Evolutionary conservation across 495 filamentous ascomycete species (phyloP).

Genomic region (Penicillium atrosanguineum): DNA sequence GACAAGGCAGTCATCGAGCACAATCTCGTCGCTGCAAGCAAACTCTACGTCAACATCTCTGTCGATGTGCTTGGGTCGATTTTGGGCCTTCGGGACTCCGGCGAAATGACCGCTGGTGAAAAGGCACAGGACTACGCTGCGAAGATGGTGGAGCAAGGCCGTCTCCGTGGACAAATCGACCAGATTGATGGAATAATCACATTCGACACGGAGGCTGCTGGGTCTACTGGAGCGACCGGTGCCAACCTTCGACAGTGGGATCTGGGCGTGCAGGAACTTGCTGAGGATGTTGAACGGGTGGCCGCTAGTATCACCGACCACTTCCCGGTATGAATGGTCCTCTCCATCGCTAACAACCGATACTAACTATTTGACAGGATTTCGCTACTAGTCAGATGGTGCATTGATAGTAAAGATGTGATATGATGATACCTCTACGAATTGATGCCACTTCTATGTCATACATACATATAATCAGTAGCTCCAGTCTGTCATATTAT

Average conservation of each 20-base stretch:
- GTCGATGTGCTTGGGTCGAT: slow-evolving; percentile 73
- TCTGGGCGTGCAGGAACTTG: slow-evolving; percentile 75
- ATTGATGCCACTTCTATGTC: slow-evolving; percentile 1
- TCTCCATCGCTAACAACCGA: neutral
- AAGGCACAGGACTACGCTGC: slow-evolving; percentile 91
- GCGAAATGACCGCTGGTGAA: slow-evolving; percentile 56
- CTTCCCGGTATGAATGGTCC: slow-evolving; percentile 35
- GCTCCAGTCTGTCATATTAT: neutral
- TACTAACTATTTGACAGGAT: slow-evolving; percentile 14
- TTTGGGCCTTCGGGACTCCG: slow-evolving; percentile 58
- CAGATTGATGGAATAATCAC: slow-evolving; percentile 88
- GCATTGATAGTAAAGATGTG: slow-evolving; percentile 15
- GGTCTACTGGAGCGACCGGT: slow-evolving; percentile 43
- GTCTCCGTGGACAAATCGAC: slow-evolving; percentile 84
- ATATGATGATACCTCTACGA: slow-evolving; percentile 4
- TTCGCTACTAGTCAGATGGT: slow-evolving; percentile 30
- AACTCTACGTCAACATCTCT: slow-evolving; percentile 85
- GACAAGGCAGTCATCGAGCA: slow-evolving; percentile 93
- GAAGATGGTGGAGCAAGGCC: slow-evolving; percentile 90
- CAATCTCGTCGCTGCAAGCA: slow-evolving; percentile 82
- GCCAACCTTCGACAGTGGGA: slow-evolving; percentile 81
- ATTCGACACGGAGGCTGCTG: slow-evolving; percentile 70
- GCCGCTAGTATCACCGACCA: slow-evolving; percentile 48
- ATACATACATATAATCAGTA: neutral
- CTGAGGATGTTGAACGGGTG: slow-evolving; percentile 86